phyloP scores from a whole-genome alignment of 306 rosid genomes.

The Astragalus glycyphyllos region DNA sequence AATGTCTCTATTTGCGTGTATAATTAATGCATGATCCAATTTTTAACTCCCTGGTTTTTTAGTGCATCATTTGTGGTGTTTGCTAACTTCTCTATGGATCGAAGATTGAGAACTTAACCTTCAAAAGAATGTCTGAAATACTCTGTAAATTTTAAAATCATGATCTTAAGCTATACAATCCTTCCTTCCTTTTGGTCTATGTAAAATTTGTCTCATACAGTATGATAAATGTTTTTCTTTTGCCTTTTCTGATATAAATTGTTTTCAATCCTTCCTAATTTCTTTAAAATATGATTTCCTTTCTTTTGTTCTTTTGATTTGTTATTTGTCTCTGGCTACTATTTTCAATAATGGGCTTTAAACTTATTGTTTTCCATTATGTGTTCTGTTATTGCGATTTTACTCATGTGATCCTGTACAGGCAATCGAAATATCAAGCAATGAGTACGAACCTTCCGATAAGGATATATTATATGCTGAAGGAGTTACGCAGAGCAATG shows the following conservation, averaged over 20 bases:
- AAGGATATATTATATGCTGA: conserved; percentile 82
- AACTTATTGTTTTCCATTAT: conserved; percentile 3
- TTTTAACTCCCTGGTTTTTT: conserved; percentile 10
- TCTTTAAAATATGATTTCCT: conserved; percentile 11
- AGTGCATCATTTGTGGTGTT: neutral
- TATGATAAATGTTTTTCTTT: conserved; percentile 11
- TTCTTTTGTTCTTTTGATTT: conserved; percentile 30
- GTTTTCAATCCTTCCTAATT: conserved; percentile 23
- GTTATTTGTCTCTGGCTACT: conserved; percentile 14
- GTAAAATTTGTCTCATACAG: conserved; percentile 5
- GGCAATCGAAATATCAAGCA: conserved; percentile 93
- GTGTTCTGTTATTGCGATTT: conserved; percentile 13
- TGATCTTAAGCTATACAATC: conserved; percentile 16
- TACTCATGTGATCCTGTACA: conserved; percentile 47
- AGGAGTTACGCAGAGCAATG: conserved; percentile 91
- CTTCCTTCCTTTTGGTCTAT: conserved; percentile 27
- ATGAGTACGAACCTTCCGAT: conserved; percentile 88
- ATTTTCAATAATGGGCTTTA: conserved; percentile 18
- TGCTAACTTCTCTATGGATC: conserved; percentile 11
- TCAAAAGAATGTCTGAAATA: conserved; percentile 1
- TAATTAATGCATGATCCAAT: conserved; percentile 1
- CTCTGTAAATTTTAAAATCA: conserved; percentile 23
- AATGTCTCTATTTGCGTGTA: neutral
- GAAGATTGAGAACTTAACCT: conserved; percentile 32
- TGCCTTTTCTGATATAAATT: conserved; percentile 13